Conservation (phyloP, 2,329 filamentous ascomycete species). For the Aspergillus texensis region DNA sequence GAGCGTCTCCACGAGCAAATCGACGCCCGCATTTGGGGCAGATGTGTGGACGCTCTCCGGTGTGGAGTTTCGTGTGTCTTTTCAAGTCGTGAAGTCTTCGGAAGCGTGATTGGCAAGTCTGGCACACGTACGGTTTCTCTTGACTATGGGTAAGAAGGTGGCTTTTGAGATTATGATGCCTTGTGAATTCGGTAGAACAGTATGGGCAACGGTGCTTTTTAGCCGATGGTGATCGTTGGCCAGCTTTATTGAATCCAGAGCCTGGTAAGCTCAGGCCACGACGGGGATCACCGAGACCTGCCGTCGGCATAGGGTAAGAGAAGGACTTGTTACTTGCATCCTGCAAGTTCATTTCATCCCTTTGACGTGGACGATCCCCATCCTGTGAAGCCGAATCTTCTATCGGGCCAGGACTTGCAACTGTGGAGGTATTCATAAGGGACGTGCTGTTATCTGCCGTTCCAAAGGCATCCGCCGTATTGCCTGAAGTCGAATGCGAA, state of each 20-base stretch:
- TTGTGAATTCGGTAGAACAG: conserved; percentile 93
- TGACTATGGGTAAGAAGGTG: conserved; percentile 97
- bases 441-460: conserved; percentile 56
- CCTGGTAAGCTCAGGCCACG: conserved; percentile 63
- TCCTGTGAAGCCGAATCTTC: conserved; percentile 48
- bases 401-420: conserved; percentile 51
- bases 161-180: conserved; percentile 96
- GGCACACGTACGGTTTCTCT: conserved; percentile 95
- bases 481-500: conserved; percentile 57
- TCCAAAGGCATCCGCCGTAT: conserved; percentile 51
- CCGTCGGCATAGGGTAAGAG: conserved; percentile 65
- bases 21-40: conserved; percentile 93
- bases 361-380: conserved; percentile 43
- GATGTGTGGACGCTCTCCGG: conserved; percentile 90
- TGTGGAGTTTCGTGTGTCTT: conserved; percentile 93
- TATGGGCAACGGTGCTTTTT: conserved; percentile 98
- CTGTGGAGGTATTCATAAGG: conserved; percentile 52
- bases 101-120: conserved; percentile 91
- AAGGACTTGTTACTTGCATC: conserved; percentile 57
- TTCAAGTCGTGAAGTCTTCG: conserved; percentile 92
- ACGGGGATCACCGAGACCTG: conserved; percentile 52
- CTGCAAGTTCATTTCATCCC: conserved; percentile 41
- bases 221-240: conserved; percentile 69
- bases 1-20: conserved; percentile 91
- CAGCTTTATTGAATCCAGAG: conserved; percentile 57